Evolutionary conservation across 495 filamentous ascomycete genomes (phyloP).

Genomic region (Xylaria flabelliformis): DNA sequence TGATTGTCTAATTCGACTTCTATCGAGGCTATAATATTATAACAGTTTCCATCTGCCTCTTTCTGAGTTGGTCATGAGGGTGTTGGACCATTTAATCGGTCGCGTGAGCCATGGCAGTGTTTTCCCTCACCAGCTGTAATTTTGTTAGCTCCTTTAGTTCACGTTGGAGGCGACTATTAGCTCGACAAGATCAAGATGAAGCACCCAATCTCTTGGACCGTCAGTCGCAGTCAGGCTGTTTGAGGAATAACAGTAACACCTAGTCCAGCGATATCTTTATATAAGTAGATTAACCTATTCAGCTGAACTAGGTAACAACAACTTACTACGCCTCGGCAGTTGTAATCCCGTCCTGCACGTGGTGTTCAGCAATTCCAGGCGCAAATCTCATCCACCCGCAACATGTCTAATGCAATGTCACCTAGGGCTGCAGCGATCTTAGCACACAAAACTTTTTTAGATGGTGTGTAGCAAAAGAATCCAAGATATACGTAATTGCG

Average conservation of each 20-base stretch:
- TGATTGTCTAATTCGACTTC: background rate
- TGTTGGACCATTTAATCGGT: background rate
- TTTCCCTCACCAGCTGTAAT: background rate
- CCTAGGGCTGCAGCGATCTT: conserved; percentile 8
- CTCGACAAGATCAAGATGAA: background rate
- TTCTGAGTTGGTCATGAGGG: background rate
- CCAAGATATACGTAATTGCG: background rate
- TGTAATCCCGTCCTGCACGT: conserved; percentile 12
- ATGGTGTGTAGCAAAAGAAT: background rate
- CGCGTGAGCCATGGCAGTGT: background rate
- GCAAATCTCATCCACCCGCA: conserved; percentile 8
- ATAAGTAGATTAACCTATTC: background rate
- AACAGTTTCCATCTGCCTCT: background rate
- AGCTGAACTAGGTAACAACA: conserved; percentile 10
- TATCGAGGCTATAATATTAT: background rate
- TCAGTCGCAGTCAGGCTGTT: background rate
- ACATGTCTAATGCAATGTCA: conserved; percentile 18
- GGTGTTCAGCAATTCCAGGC: conserved; percentile 3
- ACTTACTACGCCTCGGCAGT: conserved; percentile 5
- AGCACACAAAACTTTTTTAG: background rate
- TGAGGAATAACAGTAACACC: background rate
- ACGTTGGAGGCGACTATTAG: background rate
- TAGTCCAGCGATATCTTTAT: background rate
- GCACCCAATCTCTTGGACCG: background rate
- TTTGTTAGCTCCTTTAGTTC: background rate